Conservation (phyloP, 257 asterid genomes). For the Solanum dulcamara region DNA sequence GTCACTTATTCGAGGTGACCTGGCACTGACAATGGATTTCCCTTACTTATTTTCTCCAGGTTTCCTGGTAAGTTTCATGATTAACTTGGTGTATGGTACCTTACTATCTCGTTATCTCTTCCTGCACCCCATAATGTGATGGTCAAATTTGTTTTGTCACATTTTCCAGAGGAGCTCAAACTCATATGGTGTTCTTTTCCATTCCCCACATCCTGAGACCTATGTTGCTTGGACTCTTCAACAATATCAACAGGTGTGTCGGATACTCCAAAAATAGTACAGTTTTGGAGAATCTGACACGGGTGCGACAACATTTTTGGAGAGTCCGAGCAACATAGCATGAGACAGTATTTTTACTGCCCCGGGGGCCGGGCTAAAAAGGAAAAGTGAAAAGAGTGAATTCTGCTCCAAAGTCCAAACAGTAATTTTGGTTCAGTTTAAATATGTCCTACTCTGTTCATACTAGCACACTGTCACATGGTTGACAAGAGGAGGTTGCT, state of each 20-base stretch:
- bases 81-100: not conserved
- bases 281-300: not conserved
- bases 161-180: not conserved
- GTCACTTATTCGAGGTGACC: constrained; percentile 74
- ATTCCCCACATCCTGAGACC: not conserved
- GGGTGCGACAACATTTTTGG: not conserved
- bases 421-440: not conserved
- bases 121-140: not conserved
- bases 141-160: not conserved
- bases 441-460: not conserved
- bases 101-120: not conserved
- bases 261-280: not conserved
- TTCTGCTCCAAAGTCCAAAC: not conserved
- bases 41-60: constrained; percentile 65
- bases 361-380: not conserved
- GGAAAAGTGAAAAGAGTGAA: not conserved
- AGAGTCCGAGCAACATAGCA: not conserved
- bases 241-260: not conserved
- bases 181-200: not conserved
- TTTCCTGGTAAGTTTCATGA: constrained; percentile 55
- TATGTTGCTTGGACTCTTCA: not conserved
- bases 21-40: constrained; percentile 64
- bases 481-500: not conserved
- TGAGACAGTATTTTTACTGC: not conserved
- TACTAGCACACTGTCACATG: not conserved